Evolutionary conservation across 2,329 filamentous ascomycete species (phyloP).

Genomic region (Phaeosphaeriaceae sp.): DNA sequence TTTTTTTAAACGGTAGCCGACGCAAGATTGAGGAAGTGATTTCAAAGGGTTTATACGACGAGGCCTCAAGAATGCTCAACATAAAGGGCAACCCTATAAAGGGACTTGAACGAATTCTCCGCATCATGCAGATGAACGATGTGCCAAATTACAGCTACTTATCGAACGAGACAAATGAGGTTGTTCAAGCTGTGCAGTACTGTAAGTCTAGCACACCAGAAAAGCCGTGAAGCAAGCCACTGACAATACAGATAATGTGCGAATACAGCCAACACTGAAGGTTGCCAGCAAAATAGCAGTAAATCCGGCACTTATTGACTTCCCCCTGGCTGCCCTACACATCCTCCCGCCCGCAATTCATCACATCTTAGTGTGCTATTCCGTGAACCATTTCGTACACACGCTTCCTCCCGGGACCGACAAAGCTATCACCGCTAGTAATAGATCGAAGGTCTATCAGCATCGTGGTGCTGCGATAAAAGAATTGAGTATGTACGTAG

Average conservation of each 20-base stretch:
- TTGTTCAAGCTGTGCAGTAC: constrained; percentile 41
- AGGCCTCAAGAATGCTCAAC: constrained; percentile 23
- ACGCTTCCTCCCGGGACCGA: constrained; percentile 18
- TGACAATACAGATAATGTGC: constrained; percentile 29
- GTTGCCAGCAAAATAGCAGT: constrained; percentile 24
- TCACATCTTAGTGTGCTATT: constrained; percentile 35
- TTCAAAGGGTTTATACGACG: constrained; percentile 8
- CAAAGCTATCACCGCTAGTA: constrained; percentile 9
- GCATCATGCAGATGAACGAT: constrained; percentile 23
- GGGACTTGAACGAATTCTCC: constrained; percentile 20
- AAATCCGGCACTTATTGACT: constrained; percentile 34
- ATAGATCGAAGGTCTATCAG: constrained; percentile 31
- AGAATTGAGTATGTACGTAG: constrained; percentile 29
- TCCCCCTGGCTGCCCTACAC: constrained; percentile 34
- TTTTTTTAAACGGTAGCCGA: constrained; percentile 16
- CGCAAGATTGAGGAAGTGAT: constrained; percentile 24
- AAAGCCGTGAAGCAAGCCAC: not conserved
- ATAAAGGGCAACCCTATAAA: constrained; percentile 21
- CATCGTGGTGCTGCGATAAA: constrained; percentile 39
- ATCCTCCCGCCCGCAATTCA: constrained; percentile 37
- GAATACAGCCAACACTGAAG: constrained; percentile 29
- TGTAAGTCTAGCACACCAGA: constrained; percentile 20
- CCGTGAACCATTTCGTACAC: constrained; percentile 34
- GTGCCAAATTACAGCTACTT: constrained; percentile 30
- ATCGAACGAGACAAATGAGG: constrained; percentile 31